Evolutionary conservation across 1,284 basidiomycete species (phyloP).

Genomic region (Marasmius fiardii): DNA sequence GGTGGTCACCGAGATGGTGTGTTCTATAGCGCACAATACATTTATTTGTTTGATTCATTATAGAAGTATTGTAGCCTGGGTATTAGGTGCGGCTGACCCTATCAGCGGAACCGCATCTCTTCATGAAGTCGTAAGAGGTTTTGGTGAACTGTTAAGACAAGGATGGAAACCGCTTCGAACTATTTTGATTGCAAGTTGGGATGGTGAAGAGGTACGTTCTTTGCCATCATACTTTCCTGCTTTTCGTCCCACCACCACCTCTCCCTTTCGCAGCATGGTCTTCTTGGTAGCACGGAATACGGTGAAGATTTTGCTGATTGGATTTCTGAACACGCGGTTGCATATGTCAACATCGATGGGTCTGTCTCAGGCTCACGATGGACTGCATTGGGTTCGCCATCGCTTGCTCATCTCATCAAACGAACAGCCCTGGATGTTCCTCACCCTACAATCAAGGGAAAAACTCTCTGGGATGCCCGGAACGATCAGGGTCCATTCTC

Average conservation of each 20-base stretch:
- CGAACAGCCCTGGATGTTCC: slow-evolving; percentile 64
- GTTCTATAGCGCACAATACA: neutral
- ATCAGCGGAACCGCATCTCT: slow-evolving; percentile 86
- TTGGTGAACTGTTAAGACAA: slow-evolving; percentile 64
- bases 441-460: slow-evolving; percentile 55
- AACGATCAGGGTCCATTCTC: slow-evolving; percentile 52
- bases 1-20: slow-evolving; percentile 16
- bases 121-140: slow-evolving; percentile 80
- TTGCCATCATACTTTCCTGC: neutral
- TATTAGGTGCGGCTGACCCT: slow-evolving; percentile 84
- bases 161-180: slow-evolving; percentile 93
- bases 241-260: neutral
- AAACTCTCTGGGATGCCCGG: slow-evolving; percentile 66
- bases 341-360: slow-evolving; percentile 83
- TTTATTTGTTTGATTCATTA: neutral
- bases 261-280: slow-evolving; percentile 57
- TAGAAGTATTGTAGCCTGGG: slow-evolving; percentile 31
- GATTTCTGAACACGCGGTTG: slow-evolving; percentile 76
- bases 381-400: slow-evolving; percentile 58
- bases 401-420: slow-evolving; percentile 74
- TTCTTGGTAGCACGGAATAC: slow-evolving; percentile 87
- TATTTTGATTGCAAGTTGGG: slow-evolving; percentile 89
- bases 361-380: slow-evolving; percentile 72
- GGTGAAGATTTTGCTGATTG: slow-evolving; percentile 87
- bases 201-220: slow-evolving; percentile 78